Percentiles rank a stretch among this genome's conserved stretches.
Conservation (phyloP, 2,329 filamentous ascomycete species). For the Pseudogymnoascus sp. region DNA sequence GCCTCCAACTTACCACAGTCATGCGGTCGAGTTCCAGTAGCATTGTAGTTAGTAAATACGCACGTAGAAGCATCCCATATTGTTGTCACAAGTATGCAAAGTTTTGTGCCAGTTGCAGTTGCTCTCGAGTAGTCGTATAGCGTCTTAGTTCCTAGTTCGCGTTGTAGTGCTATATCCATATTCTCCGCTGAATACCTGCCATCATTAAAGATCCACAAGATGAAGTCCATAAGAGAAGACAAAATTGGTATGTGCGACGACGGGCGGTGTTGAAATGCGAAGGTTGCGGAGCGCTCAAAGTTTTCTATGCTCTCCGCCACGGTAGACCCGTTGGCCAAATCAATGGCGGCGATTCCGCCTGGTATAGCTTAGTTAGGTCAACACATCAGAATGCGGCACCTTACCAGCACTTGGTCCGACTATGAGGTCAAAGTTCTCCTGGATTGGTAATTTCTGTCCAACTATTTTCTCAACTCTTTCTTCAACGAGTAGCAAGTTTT, state of each 20-base stretch:
- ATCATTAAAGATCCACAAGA: slow-evolving; percentile 8
- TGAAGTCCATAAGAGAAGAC: background rate
- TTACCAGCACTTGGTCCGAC: slow-evolving; percentile 12
- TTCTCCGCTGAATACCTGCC: slow-evolving; percentile 6
- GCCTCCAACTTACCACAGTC: background rate
- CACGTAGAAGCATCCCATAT: background rate
- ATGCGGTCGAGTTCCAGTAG: slow-evolving; percentile 3
- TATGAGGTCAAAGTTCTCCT: slow-evolving; percentile 10
- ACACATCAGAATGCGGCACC: background rate
- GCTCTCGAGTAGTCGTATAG: slow-evolving; percentile 9
- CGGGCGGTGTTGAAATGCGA: background rate
- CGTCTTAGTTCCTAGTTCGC: background rate
- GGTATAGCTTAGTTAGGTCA: background rate
- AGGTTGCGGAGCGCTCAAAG: slow-evolving; percentile 3
- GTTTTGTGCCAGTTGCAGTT: slow-evolving; percentile 5
- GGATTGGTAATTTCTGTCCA: background rate
- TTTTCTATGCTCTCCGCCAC: background rate
- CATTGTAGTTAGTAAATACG: slow-evolving; percentile 13
- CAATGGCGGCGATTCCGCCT: slow-evolving; percentile 8
- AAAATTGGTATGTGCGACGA: slow-evolving; percentile 1
- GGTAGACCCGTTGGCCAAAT: slow-evolving; percentile 1
- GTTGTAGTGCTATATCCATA: slow-evolving; percentile 2
- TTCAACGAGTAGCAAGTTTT: slow-evolving; percentile 7
- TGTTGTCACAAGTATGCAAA: slow-evolving; percentile 4
- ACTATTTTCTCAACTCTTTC: background rate